Conservation (phyloP, 1,284 basidiomycete species). For the Laetiporus sulphureus region DNA sequence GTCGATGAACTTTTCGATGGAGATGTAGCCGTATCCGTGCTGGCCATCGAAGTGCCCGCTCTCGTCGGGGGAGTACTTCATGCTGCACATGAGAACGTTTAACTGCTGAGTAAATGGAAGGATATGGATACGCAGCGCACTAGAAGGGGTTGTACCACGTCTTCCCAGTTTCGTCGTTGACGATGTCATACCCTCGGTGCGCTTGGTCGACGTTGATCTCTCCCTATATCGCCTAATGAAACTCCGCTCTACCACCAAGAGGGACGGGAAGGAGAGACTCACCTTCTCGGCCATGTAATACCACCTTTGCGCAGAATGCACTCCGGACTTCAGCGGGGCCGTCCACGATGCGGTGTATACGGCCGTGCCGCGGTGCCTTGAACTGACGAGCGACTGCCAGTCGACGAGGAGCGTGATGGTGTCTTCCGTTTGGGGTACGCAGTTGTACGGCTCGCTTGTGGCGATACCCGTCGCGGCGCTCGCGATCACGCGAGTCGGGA, state of each 20-base stretch:
- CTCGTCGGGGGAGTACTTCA: slow-evolving; percentile 91
- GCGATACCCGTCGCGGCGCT: slow-evolving; percentile 88
- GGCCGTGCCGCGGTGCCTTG: slow-evolving; percentile 68
- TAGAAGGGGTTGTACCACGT: slow-evolving; percentile 88
- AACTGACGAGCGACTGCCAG: slow-evolving; percentile 75
- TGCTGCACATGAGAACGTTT: slow-evolving; percentile 36
- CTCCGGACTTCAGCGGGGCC: slow-evolving; percentile 68
- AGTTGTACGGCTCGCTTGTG: slow-evolving; percentile 79
- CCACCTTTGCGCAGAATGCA: slow-evolving; percentile 89
- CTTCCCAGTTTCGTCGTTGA: slow-evolving; percentile 79
- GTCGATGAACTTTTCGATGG: slow-evolving; percentile 89
- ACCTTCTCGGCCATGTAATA: slow-evolving; percentile 93
- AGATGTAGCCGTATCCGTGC: slow-evolving; percentile 85
- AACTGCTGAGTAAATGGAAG: not conserved
- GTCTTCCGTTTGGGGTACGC: slow-evolving; percentile 82
- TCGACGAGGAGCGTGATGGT: slow-evolving; percentile 93
- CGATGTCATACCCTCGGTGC: slow-evolving; percentile 86
- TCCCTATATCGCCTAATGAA: slow-evolving; percentile 42
- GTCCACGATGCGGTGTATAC: slow-evolving; percentile 93
- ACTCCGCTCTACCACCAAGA: not conserved
- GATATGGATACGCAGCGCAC: slow-evolving; percentile 33
- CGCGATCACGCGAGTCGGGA: slow-evolving; percentile 81
- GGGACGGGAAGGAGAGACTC: slow-evolving; percentile 10
- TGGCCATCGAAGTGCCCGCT: slow-evolving; percentile 91
- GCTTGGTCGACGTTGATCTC: slow-evolving; percentile 92